Evolutionary conservation across 2,329 filamentous ascomycete species (phyloP), one percentile per base, ranked within the genome.

Genomic region (Drechslera avenae): DNA sequence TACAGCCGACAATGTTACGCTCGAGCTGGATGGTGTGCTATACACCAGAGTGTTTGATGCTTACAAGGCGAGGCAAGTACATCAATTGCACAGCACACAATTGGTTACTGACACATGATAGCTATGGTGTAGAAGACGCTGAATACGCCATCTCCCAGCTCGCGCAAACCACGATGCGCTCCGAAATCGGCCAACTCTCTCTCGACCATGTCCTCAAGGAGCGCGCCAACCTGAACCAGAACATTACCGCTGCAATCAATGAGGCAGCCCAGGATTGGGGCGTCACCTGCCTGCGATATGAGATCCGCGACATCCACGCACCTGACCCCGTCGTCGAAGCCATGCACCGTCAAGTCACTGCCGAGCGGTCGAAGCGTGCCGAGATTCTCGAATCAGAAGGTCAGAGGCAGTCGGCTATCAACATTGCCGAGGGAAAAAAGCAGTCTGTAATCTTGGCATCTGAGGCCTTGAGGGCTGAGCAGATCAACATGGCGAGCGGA

Each of bases 191-290:
- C 59, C 94, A 97, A 75, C 83, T 99, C 53, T 90, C 91, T 1
- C 88, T 99, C 65, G 94, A 99, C 76, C 93, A 99, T 76, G 94
- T 99, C 36, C 84, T 99, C 51, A 97, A 97, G 75, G 94, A 99
- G 81, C 91, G 94, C 59, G 91, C 92, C 3, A 90, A 91, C 16
- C 86, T 99, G 62, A 99, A 99, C 80, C 91, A 86, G 60, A 97
- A 99, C 78, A 99, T 99, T 73, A 97, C 94, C n/a, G 88, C 90
- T 50, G 93, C 94, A 35, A 97, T 99, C 82, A 99, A 99, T 74
- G 93, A 97, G 74, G 94, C 94, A 1, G 93, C 94, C 4, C 88
- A 95, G 67, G 93, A 93, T 46, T 99, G 94, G 94, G 94, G 94
- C 52, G 91, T 99, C 16, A 90, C 91, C 28, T 99, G 94, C 72